Conservation (phyloP, 345 rosid genomes). For the Anastatica hierochuntica region DNA sequence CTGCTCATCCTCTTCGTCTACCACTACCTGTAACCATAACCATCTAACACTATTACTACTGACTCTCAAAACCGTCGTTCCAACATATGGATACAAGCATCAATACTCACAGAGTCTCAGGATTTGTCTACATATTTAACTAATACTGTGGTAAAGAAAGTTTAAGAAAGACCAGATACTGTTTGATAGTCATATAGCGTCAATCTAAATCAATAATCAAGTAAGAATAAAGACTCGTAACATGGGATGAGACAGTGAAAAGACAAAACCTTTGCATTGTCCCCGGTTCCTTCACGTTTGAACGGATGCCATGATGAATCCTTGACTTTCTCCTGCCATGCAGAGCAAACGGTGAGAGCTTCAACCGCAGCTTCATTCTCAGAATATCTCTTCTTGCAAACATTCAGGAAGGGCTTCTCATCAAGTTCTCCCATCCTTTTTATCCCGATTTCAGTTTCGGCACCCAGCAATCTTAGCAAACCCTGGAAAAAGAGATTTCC, state of each 20-base stretch:
- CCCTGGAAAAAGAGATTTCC: constrained; percentile 31
- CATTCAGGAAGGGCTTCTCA: constrained; percentile 37
- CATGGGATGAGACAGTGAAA: neutral
- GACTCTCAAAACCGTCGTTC: neutral
- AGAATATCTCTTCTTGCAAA: constrained; percentile 34
- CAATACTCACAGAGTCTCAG: no score
- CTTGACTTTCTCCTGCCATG: constrained; percentile 62
- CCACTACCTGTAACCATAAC: constrained; percentile 40
- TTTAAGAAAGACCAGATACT: no score
- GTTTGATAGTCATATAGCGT: no score
- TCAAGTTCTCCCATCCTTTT: constrained; percentile 90
- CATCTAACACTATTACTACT: neutral
- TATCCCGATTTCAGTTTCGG: constrained; percentile 37
- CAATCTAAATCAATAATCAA: no score
- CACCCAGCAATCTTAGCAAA: constrained; percentile 31
- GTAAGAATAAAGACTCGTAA: no score
- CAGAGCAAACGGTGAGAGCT: constrained; percentile 45
- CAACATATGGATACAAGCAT: no score
- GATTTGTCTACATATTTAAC: no score
- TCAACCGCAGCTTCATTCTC: constrained; percentile 42
- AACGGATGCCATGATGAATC: constrained; percentile 62
- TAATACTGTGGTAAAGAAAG: no score
- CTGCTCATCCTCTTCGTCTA: constrained; percentile 61
- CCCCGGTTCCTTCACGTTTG: constrained; percentile 37
- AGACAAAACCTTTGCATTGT: constrained; percentile 10